Evolutionary conservation across 306 rosid genomes (phyloP).

Genomic region (Oxytropis ochrocephala): DNA sequence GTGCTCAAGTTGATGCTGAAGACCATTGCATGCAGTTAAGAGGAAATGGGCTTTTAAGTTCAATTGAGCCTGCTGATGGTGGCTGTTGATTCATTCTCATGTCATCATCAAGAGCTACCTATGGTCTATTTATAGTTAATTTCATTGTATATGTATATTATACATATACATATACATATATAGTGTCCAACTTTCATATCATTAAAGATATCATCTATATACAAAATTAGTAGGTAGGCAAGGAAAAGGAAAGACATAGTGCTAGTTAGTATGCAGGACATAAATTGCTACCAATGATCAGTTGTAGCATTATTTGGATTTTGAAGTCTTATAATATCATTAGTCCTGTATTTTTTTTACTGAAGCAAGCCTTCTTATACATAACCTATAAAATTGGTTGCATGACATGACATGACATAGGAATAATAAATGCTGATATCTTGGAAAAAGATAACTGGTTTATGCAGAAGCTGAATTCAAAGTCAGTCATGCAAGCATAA

Average conservation of each 20-base stretch:
- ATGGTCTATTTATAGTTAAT: not conserved
- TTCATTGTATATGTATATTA: not conserved
- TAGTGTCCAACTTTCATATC: constrained; percentile 7
- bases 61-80: constrained; percentile 83
- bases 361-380: not conserved
- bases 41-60: constrained; percentile 87
- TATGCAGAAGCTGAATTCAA: not conserved
- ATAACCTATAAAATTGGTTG: not conserved
- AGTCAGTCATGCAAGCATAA: not conserved
- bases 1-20: constrained; percentile 89
- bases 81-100: constrained; percentile 38
- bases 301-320: constrained; percentile 2
- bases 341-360: not conserved
- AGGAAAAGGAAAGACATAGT: constrained; percentile 5
- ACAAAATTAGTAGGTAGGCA: constrained; percentile 13
- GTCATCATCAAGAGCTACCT: not conserved
- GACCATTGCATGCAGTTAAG: constrained; percentile 91
- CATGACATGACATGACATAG: no score
- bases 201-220: constrained; percentile 14
- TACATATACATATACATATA: not conserved
- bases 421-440: not conserved
- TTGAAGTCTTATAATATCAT: not conserved
- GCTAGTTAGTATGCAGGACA: constrained; percentile 2
- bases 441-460: not conserved
- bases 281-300: not conserved